A percentile compares a stretch with the other conserved stretches of the same genome.
Conservation (phyloP, 1,284 basidiomycete species). For the Trametes versicolor region DNA sequence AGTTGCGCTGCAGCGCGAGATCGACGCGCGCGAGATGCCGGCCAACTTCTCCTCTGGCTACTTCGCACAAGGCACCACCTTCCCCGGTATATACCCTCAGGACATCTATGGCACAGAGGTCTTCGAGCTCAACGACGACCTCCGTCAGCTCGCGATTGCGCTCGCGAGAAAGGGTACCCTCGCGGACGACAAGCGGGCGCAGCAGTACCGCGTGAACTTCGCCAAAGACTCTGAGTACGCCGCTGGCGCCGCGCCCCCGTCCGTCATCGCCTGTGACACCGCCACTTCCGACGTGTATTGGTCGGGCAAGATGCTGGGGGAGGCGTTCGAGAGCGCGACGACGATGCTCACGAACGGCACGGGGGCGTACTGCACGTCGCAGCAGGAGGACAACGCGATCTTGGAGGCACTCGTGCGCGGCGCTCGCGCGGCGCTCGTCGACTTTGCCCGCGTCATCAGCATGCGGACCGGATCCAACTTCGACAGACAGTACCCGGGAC, state of each 20-base stretch:
- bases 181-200: slow-evolving; percentile 48
- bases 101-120: slow-evolving; percentile 59
- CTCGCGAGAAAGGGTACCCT: slow-evolving; percentile 48
- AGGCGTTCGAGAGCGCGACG: slow-evolving; percentile 55
- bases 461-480: slow-evolving; percentile 57
- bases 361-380: slow-evolving; percentile 52
- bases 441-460: slow-evolving; percentile 56
- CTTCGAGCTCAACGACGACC: slow-evolving; percentile 57
- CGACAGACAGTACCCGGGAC: slow-evolving; percentile 50
- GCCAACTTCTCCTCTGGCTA: slow-evolving; percentile 54
- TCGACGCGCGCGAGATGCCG: slow-evolving; percentile 57
- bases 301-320: slow-evolving; percentile 50
- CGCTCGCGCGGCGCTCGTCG: slow-evolving; percentile 48
- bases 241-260: slow-evolving; percentile 46
- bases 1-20: slow-evolving; percentile 55
- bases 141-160: slow-evolving; percentile 49
- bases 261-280: slow-evolving; percentile 48
- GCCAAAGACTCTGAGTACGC: slow-evolving; percentile 34
- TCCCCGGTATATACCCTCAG: slow-evolving; percentile 45
- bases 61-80: slow-evolving; percentile 48
- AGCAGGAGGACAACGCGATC: slow-evolving; percentile 61
- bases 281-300: slow-evolving; percentile 56
- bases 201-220: slow-evolving; percentile 49
- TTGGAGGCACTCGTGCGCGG: slow-evolving; percentile 55
- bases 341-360: slow-evolving; percentile 49